Evolutionary conservation across 2,329 filamentous ascomycete species (phyloP), one percentile per base, ranked within the genome.

Genomic region (Xylariales sp.): DNA sequence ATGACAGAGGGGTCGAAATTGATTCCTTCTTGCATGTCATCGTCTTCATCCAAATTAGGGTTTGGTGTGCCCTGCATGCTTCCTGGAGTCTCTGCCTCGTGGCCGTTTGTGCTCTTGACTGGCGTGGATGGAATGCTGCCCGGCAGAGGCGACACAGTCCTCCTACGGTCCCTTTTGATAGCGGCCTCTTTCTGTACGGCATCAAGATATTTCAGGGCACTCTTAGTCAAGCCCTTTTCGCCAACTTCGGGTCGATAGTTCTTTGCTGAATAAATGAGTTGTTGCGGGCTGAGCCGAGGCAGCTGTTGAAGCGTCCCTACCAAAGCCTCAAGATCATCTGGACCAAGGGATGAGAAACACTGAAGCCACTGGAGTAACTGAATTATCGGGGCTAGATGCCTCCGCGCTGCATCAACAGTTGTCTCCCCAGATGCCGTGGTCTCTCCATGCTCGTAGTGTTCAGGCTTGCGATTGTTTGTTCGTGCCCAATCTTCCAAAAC

Each of bases 341-440:
- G 67, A 4, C 82, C 88, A 4, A 97, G 75, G 1, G 89, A 95
- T 1, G 93, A 97, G 64, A 97, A 97, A 62, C 90, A 96, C 61
- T 98, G 93, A 25, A 98, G 71, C 93, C 93, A 98, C 63, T 98
- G 93, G 5, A 98, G 71, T 3, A 98, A 73, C 62, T 98, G 93
- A 42, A 97, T 90, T 15, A 95, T 78, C 4, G 93, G 93, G 6
- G 87, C 85, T 15, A 98, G 73, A 61, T 98, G 91, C 46, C 84
- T 78, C 50, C 89, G 78, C 16, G 89, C 82, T 4, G 89, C 79
- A 31, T 97, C 91, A 15, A 93, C 75, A 0, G 88, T 96, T 39
- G 80, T 86, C 59, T 97, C 93, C 3, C 91, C 91, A 1, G 83
- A 87, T 5, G 86, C 82, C 14, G 77, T 85, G 63, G 88, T 90